phyloP scores from a whole-genome alignment of 768 basidiomycete species.

The Rossbeevera mucosa region DNA sequence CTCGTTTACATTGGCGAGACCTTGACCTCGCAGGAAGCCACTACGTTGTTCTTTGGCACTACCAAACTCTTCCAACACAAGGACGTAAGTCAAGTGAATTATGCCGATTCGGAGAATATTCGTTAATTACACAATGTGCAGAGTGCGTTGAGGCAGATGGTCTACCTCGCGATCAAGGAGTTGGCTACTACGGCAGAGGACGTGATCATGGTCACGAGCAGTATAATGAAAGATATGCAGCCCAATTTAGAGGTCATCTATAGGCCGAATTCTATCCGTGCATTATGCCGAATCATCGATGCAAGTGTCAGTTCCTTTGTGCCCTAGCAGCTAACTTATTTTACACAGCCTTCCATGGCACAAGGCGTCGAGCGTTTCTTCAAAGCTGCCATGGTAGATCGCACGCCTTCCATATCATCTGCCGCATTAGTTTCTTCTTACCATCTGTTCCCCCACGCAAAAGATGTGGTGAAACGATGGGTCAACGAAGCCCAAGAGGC shows the following conservation, averaged over 20 bases:
- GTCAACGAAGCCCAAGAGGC: slow-evolving; percentile 99
- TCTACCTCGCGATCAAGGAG: slow-evolving; percentile 98
- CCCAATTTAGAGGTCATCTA: slow-evolving; percentile 98
- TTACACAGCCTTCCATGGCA: slow-evolving; percentile 90
- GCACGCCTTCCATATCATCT: slow-evolving; percentile 90
- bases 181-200: slow-evolving; percentile 93
- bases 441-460: slow-evolving; percentile 89
- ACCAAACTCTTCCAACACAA: slow-evolving; percentile 99
- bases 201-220: slow-evolving; percentile 99
- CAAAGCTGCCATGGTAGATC: slow-evolving; percentile 98
- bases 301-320: slow-evolving; percentile 39
- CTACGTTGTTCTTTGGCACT: slow-evolving; percentile 96
- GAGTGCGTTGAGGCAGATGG: slow-evolving; percentile 95
- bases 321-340: slow-evolving; percentile 33
- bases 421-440: slow-evolving; percentile 96
- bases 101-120: not conserved
- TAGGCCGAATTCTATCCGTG: slow-evolving; percentile 94
- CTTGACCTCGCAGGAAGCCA: slow-evolving; percentile 93
- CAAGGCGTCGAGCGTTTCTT: slow-evolving; percentile 99
- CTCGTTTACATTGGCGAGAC: slow-evolving; percentile 95
- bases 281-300: slow-evolving; percentile 94
- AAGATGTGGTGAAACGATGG: slow-evolving; percentile 97
- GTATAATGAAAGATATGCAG: slow-evolving; percentile 99
- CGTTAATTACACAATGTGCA: slow-evolving; percentile 33
- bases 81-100: slow-evolving; percentile 63